Evolutionary conservation across 106 monocot species (phyloP).

Genomic region (Phalaenopsis aphrodite): DNA sequence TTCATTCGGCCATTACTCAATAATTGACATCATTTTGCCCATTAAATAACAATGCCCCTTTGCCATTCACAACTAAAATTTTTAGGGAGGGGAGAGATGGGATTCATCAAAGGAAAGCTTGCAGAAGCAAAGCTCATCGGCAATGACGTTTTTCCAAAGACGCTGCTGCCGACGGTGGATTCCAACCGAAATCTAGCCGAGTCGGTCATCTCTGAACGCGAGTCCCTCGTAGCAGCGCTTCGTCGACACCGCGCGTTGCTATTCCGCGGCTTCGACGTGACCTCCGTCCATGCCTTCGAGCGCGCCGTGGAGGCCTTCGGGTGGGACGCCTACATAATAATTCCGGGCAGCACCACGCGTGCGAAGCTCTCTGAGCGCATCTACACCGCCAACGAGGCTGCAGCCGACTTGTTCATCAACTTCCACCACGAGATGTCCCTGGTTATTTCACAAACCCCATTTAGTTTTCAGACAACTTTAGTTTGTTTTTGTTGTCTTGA

Average conservation of each 20-base stretch:
- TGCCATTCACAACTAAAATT: too few relatives aligned
- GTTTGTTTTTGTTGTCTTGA: too few relatives aligned
- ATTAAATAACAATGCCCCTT: too few relatives aligned
- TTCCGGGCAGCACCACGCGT: background rate
- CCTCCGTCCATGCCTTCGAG: conserved; percentile 28
- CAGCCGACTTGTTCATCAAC: conserved; percentile 17
- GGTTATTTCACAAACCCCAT: background rate
- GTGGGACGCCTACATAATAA: conserved; percentile 10
- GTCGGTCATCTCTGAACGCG: conserved; percentile 3
- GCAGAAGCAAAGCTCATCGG: conserved; percentile 6
- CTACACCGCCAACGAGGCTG: conserved; percentile 21
- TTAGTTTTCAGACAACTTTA: too few relatives aligned
- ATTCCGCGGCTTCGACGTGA: conserved; percentile 30
- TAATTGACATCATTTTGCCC: too few relatives aligned
- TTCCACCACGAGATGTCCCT: conserved; percentile 37
- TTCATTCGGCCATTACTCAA: too few relatives aligned
- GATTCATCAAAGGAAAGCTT: conserved; percentile 3
- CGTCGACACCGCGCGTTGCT: conserved; percentile 19
- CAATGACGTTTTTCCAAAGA: conserved; percentile 8
- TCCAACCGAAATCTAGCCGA: background rate
- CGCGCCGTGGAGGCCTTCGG: conserved; percentile 28
- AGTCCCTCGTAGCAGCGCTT: background rate
- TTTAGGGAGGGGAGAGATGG: background rate
- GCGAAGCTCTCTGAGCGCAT: conserved; percentile 11
- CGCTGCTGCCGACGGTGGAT: background rate